Evolutionary conservation across 164 flowering plant species (phyloP), one percentile per base, ranked within the genome.

Genomic region (Saururus chinensis): DNA sequence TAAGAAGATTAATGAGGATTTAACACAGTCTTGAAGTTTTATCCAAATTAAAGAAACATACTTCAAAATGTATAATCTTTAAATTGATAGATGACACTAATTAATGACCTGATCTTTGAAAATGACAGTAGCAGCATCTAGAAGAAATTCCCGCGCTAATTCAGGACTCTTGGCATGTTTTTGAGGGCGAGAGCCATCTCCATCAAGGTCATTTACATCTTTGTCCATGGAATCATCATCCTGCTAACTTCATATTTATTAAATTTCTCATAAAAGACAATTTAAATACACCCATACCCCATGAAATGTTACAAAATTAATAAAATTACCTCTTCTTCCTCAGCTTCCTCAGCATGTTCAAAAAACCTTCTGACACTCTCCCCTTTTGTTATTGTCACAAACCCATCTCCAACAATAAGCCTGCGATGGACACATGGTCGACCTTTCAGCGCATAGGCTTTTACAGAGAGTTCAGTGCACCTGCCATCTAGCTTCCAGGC

Each of bases 91-190:
- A 45, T 45, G 14, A 17, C 49, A 45, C 49, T 45, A 45, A 17
- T 13, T 4, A 45, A 45, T 9, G 80, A 68, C 97, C 97, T 93
- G 97, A 71, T 93, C 97, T 74, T 93, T 93, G 61, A 90, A 93
- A 69, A 93, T 90, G 57, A 93, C 96, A 60, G 92, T 88, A 49
- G 97, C 97, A 67, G 97, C 97, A 85, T 93, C 99, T n/a, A 93
- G 78, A 71, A 93, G 97, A 80, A 93, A 93, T 64, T 93, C 96
- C 63, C 97, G 82, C 73, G 99, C 99, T 79, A 90, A 96, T 74
- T 93, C 99, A 72, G 99, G 99, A 83, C 97, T 93, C 87, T 93
- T 93, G 41, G 97, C 99, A 84, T 93, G 99, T 77, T 87, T 93
- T 68, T 90, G 99, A 22, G 97, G 96, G 66, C 96, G 96, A 56